A percentile compares a stretch with the other conserved stretches of the same genome.
These are phyloP conservation scores for Colletotrichum lentis DNA, from an alignment of 2,329 filamentous ascomycete species.

Conservation along the genomic window DNA sequence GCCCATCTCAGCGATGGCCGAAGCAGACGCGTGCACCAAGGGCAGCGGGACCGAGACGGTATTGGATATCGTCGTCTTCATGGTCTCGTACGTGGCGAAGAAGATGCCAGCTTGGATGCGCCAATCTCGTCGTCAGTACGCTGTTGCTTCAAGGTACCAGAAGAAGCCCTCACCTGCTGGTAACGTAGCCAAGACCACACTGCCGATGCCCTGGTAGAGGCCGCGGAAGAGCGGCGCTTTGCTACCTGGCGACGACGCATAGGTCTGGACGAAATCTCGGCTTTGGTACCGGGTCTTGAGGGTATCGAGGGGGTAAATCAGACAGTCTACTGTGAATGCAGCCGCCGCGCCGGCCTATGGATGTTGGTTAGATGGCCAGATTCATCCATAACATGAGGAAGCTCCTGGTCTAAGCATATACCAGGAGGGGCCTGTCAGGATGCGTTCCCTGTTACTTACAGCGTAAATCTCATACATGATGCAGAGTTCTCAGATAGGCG, in stretches of 20 bases:
- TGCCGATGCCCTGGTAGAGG: slow-evolving; percentile 87
- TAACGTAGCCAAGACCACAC: slow-evolving; percentile 84
- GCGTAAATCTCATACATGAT: slow-evolving; percentile 39
- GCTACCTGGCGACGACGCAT: slow-evolving; percentile 64
- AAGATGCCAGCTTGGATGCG: slow-evolving; percentile 74
- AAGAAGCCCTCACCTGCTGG: slow-evolving; percentile 70
- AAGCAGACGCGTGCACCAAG: slow-evolving; percentile 76
- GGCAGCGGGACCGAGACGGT: slow-evolving; percentile 69
- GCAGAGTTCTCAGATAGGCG: neutral
- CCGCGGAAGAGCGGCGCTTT: slow-evolving; percentile 70
- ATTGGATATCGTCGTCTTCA: slow-evolving; percentile 69
- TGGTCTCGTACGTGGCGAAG: slow-evolving; percentile 87
- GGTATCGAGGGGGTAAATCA: slow-evolving; percentile 89
- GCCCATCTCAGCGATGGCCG: slow-evolving; percentile 79
- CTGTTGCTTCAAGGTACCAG: neutral
- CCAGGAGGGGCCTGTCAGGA: too few species aligned
- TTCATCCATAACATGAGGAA: neutral
- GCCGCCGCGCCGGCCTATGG: slow-evolving; percentile 81
- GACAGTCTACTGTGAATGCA: slow-evolving; percentile 83
- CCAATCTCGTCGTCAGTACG: slow-evolving; percentile 33
- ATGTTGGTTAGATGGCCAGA: neutral
- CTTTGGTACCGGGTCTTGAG: slow-evolving; percentile 88
- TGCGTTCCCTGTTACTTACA: slow-evolving; percentile 13
- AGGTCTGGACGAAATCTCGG: slow-evolving; percentile 74
- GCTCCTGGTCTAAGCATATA: neutral